Base-by-base conservation (phyloP, 164 flowering plant species). In the Vitis riparia region DNA sequence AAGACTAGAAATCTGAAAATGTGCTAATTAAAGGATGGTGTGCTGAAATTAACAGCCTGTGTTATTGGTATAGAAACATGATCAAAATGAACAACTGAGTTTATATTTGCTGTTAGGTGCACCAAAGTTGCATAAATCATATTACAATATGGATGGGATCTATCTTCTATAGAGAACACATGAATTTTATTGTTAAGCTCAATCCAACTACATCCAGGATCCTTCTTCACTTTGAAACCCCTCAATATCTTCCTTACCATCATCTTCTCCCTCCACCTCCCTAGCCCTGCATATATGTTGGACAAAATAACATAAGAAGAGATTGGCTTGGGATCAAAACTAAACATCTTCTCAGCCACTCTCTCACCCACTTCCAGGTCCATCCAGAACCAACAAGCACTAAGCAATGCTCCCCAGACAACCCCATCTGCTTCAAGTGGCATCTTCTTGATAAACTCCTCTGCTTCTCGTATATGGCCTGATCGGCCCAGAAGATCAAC, bases 401-500 rank as follows among this genome's bases (percentile, higher is more conserved):
- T 82, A 4, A 93, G 89, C 78, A 91, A 73, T 65, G 92, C 82
- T 69, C 82, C 87, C 88, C 86, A 87, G 2, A 89, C 59, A 50
- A 86, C 80, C 52, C 68, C 75, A 73, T 89, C 97, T 16, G 87
- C 80, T 74, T 86, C 81, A 55, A 88, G 67, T 9, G 90, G 89
- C 89, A 88, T 89, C 13, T 63, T 44, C 16, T 72, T 71, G 9
- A 91, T 73, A 55, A 93, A 76, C 62, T 82, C 71, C 68, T 83
- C 86, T 9, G 97, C 98, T 79, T 91, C 92, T 59, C 44, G 68
- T 6, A 93, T 68, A 60, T 64, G 70, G 13, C 98, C 98, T 48
- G 95, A 69, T 53, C 92, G 84, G 19, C 92, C 91, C 67, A 88
- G 89, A 73, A 91, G 87, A 83, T 87, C 87, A 49, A 88, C 94